Evolutionary conservation across 2,329 filamentous ascomycete genomes (phyloP).

Genomic region (Exophiala calicioides): DNA sequence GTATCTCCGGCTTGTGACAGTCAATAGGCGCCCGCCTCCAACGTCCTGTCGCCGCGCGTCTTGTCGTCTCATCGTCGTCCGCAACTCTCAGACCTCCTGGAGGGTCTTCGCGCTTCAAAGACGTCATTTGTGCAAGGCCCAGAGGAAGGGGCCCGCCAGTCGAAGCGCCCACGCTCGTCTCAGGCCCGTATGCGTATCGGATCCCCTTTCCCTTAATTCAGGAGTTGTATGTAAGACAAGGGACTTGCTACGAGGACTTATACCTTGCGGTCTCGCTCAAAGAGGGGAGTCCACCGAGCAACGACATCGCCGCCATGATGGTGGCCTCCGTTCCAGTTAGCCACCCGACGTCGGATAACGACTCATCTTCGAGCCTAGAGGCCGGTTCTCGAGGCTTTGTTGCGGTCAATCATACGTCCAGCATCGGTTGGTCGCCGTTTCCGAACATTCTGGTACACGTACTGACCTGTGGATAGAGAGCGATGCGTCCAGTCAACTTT

Average conservation of each 20-base stretch:
- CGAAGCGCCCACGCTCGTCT: slow-evolving; percentile 19
- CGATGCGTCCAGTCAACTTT: slow-evolving; percentile 14
- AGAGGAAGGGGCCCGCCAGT: slow-evolving; percentile 12
- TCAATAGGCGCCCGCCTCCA: slow-evolving; percentile 13
- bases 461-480: slow-evolving; percentile 16
- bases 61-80: slow-evolving; percentile 2
- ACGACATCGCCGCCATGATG: slow-evolving; percentile 3
- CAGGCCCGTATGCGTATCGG: slow-evolving; percentile 10
- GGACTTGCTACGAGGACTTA: slow-evolving; percentile 11
- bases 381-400: slow-evolving; percentile 17
- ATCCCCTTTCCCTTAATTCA: slow-evolving; percentile 11
- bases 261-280: slow-evolving; percentile 1
- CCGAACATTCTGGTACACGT: neutral
- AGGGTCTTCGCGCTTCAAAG: slow-evolving; percentile 5
- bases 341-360: slow-evolving; percentile 7
- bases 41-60: slow-evolving; percentile 6
- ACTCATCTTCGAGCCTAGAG: slow-evolving; percentile 16
- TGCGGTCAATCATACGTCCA: slow-evolving; percentile 20
- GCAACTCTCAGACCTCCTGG: neutral
- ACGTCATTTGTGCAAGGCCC: slow-evolving; percentile 10
- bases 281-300: neutral
- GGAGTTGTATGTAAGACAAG: slow-evolving; percentile 8
- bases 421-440: slow-evolving; percentile 14
- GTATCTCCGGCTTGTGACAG: slow-evolving; percentile 11
- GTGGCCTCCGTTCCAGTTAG: slow-evolving; percentile 3